Conservation (phyloP, 2,329 filamentous ascomycete species). For the Samsoniella hepiali region DNA sequence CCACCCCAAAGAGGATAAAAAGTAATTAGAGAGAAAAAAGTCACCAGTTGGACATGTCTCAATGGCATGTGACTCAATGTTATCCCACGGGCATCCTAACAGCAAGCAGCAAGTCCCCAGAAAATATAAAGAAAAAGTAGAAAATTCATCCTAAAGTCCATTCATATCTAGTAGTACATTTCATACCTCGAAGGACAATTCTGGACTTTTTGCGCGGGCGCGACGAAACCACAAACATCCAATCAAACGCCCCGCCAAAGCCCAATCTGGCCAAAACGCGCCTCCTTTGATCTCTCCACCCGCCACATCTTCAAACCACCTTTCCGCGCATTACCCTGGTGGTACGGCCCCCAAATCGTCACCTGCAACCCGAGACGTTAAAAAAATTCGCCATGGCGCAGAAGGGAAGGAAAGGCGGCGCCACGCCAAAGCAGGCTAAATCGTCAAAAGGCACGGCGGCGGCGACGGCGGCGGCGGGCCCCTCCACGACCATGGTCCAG, state of each 20-base stretch:
- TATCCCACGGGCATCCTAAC: background rate
- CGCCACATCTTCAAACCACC: slow-evolving; percentile 1
- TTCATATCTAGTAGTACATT: background rate
- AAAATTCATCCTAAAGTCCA: background rate
- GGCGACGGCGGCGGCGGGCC: background rate
- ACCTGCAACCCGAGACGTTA: background rate
- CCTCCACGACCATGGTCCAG: slow-evolving; percentile 47
- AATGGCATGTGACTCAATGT: background rate
- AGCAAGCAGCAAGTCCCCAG: background rate
- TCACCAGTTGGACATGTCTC: background rate
- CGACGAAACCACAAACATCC: background rate
- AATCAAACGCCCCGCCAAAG: slow-evolving; percentile 18
- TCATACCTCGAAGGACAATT: background rate
- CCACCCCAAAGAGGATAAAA: no score
- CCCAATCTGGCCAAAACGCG: slow-evolving; percentile 17
- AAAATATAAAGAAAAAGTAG: background rate
- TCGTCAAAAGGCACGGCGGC: background rate
- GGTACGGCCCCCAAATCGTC: background rate
- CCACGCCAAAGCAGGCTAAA: slow-evolving; percentile 12
- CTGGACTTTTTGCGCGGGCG: background rate
- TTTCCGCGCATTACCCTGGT: background rate
- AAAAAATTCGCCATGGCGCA: background rate
- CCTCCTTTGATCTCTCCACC: slow-evolving; percentile 12
- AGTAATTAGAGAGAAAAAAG: no score
- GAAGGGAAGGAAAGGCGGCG: slow-evolving; percentile 2